phyloP scores from a whole-genome alignment of 306 rosid species.

The Biancaea sappan region DNA sequence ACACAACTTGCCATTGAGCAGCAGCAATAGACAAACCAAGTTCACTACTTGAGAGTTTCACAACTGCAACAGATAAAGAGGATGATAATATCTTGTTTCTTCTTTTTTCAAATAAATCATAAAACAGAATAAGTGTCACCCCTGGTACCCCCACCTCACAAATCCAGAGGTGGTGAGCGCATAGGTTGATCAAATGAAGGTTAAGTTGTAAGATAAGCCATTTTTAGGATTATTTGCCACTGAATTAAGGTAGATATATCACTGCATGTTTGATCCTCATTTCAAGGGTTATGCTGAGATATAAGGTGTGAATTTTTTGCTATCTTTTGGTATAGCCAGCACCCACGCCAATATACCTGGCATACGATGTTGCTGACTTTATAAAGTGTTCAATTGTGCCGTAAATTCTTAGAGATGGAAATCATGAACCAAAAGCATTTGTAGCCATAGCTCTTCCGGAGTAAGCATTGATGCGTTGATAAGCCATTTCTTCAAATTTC shows the following conservation, averaged over 20 bases:
- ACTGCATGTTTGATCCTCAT: not conserved
- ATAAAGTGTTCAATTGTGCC: not conserved
- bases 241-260: not conserved
- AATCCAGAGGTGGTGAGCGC: not conserved
- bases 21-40: not conserved
- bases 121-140: not conserved
- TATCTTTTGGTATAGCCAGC: not conserved
- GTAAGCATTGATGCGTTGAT: not conserved
- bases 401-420: not conserved
- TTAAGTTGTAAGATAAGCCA: not conserved
- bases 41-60: not conserved
- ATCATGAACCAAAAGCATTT: slow-evolving; percentile 1
- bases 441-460: not conserved
- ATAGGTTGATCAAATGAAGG: not conserved
- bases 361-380: not conserved
- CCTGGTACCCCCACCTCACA: not conserved
- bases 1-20: slow-evolving; percentile 9
- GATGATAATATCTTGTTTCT: not conserved
- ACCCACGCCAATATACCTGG: not conserved
- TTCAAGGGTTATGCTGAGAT: slow-evolving; percentile 4
- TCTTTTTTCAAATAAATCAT: not conserved
- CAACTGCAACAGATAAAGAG: not conserved
- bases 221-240: not conserved
- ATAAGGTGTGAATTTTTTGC: not conserved
- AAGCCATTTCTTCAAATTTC: not conserved